phyloP scores from a whole-genome alignment of 2,329 filamentous ascomycete genomes.

The Pseudogymnoascus sp. region DNA sequence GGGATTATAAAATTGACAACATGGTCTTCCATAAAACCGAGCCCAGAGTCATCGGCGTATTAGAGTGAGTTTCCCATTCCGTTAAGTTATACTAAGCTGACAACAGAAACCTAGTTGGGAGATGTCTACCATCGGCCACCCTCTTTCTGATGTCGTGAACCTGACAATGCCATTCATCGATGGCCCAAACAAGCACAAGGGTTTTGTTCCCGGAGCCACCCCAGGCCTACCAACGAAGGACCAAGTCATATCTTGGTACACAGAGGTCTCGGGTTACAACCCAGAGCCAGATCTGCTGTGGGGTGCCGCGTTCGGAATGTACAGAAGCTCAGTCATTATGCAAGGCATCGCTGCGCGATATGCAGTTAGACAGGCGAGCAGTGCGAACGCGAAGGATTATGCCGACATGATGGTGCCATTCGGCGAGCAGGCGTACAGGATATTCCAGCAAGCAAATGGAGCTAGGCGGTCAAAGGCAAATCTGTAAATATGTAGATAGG shows the following conservation, averaged over 20 bases:
- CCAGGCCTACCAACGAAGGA: constrained; percentile 46
- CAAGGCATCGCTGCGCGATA: constrained; percentile 91
- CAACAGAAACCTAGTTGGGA: constrained; percentile 60
- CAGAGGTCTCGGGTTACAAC: constrained; percentile 64
- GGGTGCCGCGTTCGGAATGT: constrained; percentile 58
- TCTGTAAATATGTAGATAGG: constrained; percentile 32
- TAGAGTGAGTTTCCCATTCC: constrained; percentile 58
- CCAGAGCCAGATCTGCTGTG: constrained; percentile 55
- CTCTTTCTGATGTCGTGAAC: constrained; percentile 84
- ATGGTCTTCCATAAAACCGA: constrained; percentile 85
- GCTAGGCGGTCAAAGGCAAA: constrained; percentile 34
- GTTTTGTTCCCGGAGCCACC: constrained; percentile 43
- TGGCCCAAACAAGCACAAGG: constrained; percentile 34
- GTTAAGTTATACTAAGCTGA: not conserved
- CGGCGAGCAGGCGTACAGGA: constrained; percentile 71
- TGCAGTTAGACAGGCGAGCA: constrained; percentile 82
- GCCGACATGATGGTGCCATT: constrained; percentile 63
- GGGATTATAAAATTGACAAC: constrained; percentile 95
- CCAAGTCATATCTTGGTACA: constrained; percentile 61
- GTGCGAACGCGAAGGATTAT: constrained; percentile 70
- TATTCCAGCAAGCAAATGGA: constrained; percentile 51
- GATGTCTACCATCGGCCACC: constrained; percentile 97
- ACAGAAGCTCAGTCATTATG: constrained; percentile 55
- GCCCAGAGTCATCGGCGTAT: constrained; percentile 80
- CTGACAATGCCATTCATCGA: constrained; percentile 49